These are phyloP conservation scores for Phytophthora crassamura DNA, from an alignment of 352 stramenopile genomes.

Conservation along the genomic window DNA sequence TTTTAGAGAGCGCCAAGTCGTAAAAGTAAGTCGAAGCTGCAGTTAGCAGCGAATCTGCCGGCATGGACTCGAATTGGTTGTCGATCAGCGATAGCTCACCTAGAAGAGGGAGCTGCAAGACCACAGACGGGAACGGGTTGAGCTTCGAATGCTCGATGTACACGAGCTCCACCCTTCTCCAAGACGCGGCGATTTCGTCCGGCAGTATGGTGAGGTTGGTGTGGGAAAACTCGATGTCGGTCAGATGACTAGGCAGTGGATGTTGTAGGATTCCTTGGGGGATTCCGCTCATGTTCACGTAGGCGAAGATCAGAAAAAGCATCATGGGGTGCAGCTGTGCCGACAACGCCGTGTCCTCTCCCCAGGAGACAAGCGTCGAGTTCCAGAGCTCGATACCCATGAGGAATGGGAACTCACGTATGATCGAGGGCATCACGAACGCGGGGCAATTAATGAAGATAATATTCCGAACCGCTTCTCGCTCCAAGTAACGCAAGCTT, in stretches of 20 bases:
- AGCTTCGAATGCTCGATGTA: slow-evolving; percentile 44
- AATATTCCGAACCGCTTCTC: slow-evolving; percentile 28
- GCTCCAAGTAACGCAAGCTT: slow-evolving; percentile 26
- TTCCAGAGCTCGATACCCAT: slow-evolving; percentile 66
- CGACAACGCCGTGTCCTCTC: slow-evolving; percentile 38
- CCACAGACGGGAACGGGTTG: slow-evolving; percentile 30
- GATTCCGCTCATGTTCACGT: slow-evolving; percentile 49
- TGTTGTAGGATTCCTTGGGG: slow-evolving; percentile 40
- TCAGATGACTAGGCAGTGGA: slow-evolving; percentile 40
- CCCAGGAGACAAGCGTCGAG: slow-evolving; percentile 53
- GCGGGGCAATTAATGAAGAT: slow-evolving; percentile 55
- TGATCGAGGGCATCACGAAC: slow-evolving; percentile 38
- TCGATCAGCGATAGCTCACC: slow-evolving; percentile 45
- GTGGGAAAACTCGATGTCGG: slow-evolving; percentile 49
- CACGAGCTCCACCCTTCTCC: slow-evolving; percentile 22
- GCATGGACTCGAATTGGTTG: slow-evolving; percentile 34
- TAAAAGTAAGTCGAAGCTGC: slow-evolving; percentile 23
- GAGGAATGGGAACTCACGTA: slow-evolving; percentile 47
- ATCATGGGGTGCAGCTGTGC: slow-evolving; percentile 31
- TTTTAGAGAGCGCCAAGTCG: slow-evolving; percentile 36
- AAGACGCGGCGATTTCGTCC: slow-evolving; percentile 32
- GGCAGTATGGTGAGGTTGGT: slow-evolving; percentile 48
- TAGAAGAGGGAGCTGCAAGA: slow-evolving; percentile 24
- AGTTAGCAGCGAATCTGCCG: slow-evolving; percentile 22
- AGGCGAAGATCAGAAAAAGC: slow-evolving; percentile 43